A percentile compares a stretch with the other conserved stretches of the same genome.
Evolutionary conservation across 768 basidiomycete species (phyloP).

Genomic region (Amylocystis lapponica): DNA sequence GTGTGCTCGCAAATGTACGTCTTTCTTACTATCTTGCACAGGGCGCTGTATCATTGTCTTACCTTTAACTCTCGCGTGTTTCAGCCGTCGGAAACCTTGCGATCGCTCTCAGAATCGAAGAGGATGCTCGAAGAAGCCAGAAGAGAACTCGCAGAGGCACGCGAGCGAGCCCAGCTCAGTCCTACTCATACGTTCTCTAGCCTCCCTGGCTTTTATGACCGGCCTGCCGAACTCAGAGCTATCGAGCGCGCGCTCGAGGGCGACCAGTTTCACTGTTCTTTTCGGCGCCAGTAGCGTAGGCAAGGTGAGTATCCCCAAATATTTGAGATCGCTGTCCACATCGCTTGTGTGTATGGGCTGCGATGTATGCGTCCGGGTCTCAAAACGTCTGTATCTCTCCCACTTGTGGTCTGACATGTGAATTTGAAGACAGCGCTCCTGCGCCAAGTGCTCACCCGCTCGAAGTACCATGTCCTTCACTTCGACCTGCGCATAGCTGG

Average conservation of each 20-base stretch:
- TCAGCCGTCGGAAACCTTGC: constrained; percentile 74
- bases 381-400: neutral
- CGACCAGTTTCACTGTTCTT: constrained; percentile 74
- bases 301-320: constrained; percentile 41
- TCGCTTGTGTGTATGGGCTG: neutral
- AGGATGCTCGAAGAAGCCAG: constrained; percentile 73
- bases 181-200: constrained; percentile 75
- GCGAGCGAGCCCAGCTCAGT: constrained; percentile 59
- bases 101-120: constrained; percentile 74
- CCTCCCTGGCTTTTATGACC: constrained; percentile 67
- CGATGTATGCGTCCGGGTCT: neutral
- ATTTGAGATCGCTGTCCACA: neutral
- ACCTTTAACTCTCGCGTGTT: constrained; percentile 5
- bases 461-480: constrained; percentile 72
- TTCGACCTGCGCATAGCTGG: constrained; percentile 82
- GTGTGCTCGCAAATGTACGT: constrained; percentile 69
- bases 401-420: neutral
- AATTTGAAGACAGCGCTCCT: constrained; percentile 61
- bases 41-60: constrained; percentile 1
- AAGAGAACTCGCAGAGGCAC: constrained; percentile 63
- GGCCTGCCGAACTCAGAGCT: constrained; percentile 59
- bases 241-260: constrained; percentile 61
- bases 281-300: constrained; percentile 81
- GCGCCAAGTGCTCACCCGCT: constrained; percentile 65
- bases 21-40: constrained; percentile 1